Conservation (phyloP, 192 early-diverging fungal genomes). For the Chytriomyces confervae region DNA sequence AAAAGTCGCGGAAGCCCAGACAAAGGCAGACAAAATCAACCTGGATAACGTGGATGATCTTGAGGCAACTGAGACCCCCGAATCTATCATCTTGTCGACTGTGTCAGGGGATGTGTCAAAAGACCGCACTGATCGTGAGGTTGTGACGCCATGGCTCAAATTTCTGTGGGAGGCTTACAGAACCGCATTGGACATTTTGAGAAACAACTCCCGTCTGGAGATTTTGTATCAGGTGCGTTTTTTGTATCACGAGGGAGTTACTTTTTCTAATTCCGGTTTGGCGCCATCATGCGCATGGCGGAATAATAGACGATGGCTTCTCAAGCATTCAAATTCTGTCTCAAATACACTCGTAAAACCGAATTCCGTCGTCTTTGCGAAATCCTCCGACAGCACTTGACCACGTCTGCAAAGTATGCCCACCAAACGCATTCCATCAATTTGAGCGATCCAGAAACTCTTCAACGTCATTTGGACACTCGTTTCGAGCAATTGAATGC, state of each 20-base stretch:
- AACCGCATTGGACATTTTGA: slow-evolving; percentile 93
- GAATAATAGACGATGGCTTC: slow-evolving; percentile 63
- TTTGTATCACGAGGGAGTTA: neutral
- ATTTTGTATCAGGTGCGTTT: slow-evolving; percentile 79
- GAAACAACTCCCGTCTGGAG: slow-evolving; percentile 96
- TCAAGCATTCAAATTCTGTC: slow-evolving; percentile 96
- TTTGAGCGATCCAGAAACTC: slow-evolving; percentile 92
- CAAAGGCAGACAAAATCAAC: slow-evolving; percentile 85
- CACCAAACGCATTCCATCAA: slow-evolving; percentile 94
- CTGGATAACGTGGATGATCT: slow-evolving; percentile 89
- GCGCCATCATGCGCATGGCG: slow-evolving; percentile 24
- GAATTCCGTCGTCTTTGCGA: slow-evolving; percentile 99
- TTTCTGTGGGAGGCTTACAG: slow-evolving; percentile 99
- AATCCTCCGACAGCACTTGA: slow-evolving; percentile 90
- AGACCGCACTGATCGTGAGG: slow-evolving; percentile 96
- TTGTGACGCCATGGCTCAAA: slow-evolving; percentile 98
- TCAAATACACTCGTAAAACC: slow-evolving; percentile 92
- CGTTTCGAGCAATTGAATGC: slow-evolving; percentile 96
- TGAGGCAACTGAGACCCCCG: slow-evolving; percentile 95
- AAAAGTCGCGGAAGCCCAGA: slow-evolving; percentile 88
- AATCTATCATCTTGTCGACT: slow-evolving; percentile 94
- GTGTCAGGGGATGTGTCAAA: slow-evolving; percentile 92
- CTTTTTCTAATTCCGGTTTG: neutral
- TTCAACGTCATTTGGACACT: slow-evolving; percentile 95
- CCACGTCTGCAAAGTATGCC: slow-evolving; percentile 84